Evolutionary conservation across 2,329 filamentous ascomycete species (phyloP), one percentile per base, ranked within the genome.

Genomic region (Diaporthe aspalathi): DNA sequence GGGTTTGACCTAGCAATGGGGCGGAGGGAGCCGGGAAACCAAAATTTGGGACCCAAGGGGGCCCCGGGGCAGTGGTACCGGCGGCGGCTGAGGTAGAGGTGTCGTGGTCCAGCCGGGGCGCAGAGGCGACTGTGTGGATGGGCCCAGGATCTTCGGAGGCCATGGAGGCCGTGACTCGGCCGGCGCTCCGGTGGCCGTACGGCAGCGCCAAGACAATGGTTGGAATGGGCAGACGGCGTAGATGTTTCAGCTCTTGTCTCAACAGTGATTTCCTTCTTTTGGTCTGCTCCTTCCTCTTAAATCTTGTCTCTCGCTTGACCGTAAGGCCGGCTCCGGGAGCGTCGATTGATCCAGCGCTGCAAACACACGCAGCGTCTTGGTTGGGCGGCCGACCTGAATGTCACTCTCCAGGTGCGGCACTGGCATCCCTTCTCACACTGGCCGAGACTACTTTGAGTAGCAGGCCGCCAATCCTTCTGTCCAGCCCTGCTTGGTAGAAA

Each of bases 91-190:
- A 38, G 27, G 75, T 65, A 32, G 74, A 45, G 43, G 68, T 24
- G 17, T 69, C 72, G 68, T 40, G 75, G 49, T 56, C 63, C 38
- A 56, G 54, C 45, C 54, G 71, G 57, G 49, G 69, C 32, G 45
- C 67, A 17, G 63, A 54, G 14, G 60, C 65, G 43, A 29, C 57
- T 52, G 72, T 49, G 45, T 67, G 56, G 27, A 50, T 57, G 20
- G 66, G 50, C 43, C 69, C 69, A 45, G 50, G n/a, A 35, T 73
- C 67, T 53, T 73, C 69, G 69, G 72, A 63, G 49, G 72, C 72
- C 72, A 73, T 73, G 53, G n/a, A 49, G 68, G 57, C 24, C 35
- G 49, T 52, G 50, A 60, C 40, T 67, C 27, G 50, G 69, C 56
- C 49, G 65, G 63, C 35, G 69, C 57, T 53, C 63, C 69, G 69